Conservation (phyloP, 176 grass and related monocot species). For the Echinochloa phyllopogon region DNA sequence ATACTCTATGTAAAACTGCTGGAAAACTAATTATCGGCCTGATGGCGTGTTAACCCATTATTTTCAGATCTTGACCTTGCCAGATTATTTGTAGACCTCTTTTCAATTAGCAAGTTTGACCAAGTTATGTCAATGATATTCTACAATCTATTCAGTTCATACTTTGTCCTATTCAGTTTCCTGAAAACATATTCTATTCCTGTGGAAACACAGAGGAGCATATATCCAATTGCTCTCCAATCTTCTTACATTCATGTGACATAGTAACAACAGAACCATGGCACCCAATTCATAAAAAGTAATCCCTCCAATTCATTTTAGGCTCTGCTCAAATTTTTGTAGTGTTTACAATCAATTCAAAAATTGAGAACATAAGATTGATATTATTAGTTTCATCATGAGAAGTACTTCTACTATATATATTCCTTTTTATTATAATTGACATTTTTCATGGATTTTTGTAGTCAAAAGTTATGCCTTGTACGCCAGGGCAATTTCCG, state of each 20-base stretch:
- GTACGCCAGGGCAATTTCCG: neutral
- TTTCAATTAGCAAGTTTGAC: conserved; percentile 16
- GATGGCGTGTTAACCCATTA: neutral
- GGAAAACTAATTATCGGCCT: conserved; percentile 1
- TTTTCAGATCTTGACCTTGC: conserved; percentile 16
- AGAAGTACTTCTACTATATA: neutral
- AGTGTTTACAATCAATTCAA: neutral
- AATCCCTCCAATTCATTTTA: neutral
- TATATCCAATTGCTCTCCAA: neutral
- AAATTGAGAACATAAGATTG: too few relatives aligned
- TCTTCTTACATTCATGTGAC: neutral
- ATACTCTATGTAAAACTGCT: neutral
- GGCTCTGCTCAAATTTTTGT: neutral
- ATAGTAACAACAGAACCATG: neutral
- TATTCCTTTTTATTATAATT: neutral
- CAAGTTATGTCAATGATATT: neutral
- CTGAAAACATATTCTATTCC: neutral
- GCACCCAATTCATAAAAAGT: neutral
- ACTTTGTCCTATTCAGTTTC: neutral
- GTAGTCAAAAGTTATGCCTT: neutral
- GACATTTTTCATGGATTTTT: neutral
- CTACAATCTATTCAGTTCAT: neutral
- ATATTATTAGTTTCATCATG: neutral
- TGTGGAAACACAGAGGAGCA: neutral
- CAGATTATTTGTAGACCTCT: conserved; percentile 5